phyloP scores from a whole-genome alignment of 2,329 filamentous ascomycete genomes.

The Fusarium nygamai region DNA sequence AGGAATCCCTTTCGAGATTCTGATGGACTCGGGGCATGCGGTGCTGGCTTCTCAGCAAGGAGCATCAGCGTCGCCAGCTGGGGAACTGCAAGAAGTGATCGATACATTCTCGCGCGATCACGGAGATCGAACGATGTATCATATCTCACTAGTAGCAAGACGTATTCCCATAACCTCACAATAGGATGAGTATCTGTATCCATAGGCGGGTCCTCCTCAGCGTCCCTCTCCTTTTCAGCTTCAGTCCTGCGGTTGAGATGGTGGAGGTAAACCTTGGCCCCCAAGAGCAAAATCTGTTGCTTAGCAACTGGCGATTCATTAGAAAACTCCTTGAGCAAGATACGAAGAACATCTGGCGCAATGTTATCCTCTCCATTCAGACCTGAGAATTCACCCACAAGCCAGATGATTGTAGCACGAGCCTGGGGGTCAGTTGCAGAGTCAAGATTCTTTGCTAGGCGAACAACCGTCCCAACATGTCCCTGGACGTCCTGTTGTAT shows the following conservation, averaged over 20 bases:
- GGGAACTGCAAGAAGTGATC: constrained; percentile 81
- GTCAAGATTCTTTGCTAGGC: constrained; percentile 90
- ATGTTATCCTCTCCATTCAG: constrained; percentile 85
- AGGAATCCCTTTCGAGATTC: constrained; percentile 81
- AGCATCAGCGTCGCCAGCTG: constrained; percentile 92
- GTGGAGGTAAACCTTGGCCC: constrained; percentile 96
- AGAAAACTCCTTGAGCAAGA: constrained; percentile 85
- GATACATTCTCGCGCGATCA: constrained; percentile 89
- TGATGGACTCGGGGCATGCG: constrained; percentile 88
- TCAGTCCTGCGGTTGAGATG: constrained; percentile 75
- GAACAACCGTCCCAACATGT: constrained; percentile 86
- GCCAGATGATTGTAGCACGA: constrained; percentile 94
- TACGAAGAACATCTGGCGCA: constrained; percentile 89
- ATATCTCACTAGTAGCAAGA: constrained; percentile 86
- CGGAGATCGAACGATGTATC: constrained; percentile 95
- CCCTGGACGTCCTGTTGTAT: constrained; percentile 89
- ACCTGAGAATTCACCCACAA: constrained; percentile 93
- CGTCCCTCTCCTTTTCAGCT: constrained; percentile 48
- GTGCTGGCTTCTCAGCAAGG: constrained; percentile 92
- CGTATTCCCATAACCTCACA: constrained; percentile 83
- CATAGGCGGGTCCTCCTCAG: constrained; percentile 45
- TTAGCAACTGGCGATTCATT: constrained; percentile 88
- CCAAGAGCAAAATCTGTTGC: constrained; percentile 89
- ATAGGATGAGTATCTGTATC: constrained; percentile 69
- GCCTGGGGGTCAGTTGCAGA: constrained; percentile 87